These are phyloP conservation scores for Fraxinus quadrangulata DNA, from an alignment of 257 asterid genomes.

Conservation along the genomic window DNA sequence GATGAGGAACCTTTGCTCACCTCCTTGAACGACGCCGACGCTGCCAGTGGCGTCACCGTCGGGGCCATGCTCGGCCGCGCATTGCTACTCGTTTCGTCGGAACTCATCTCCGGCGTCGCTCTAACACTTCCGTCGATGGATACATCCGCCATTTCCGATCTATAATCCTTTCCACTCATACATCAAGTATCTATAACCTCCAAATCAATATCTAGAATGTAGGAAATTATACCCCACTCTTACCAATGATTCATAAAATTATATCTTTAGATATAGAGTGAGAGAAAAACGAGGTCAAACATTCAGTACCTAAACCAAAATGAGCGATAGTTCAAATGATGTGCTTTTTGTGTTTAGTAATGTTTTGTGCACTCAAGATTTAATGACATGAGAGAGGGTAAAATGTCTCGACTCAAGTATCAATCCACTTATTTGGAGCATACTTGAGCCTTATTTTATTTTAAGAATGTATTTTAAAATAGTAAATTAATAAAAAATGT, in stretches of 20 bases:
- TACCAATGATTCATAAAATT: slow-evolving; percentile 16
- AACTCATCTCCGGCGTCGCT: slow-evolving; percentile 48
- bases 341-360: not conserved
- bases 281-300: slow-evolving; percentile 25
- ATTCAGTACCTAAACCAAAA: slow-evolving; percentile 11
- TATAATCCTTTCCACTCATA: slow-evolving; percentile 35
- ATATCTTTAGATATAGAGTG: slow-evolving; percentile 19
- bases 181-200: slow-evolving; percentile 41
- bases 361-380: not conserved
- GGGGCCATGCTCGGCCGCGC: slow-evolving; percentile 34
- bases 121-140: slow-evolving; percentile 68
- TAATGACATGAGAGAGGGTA: too few relatives aligned
- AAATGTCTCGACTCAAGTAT: too few relatives aligned
- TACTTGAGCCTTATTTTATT: too few relatives aligned
- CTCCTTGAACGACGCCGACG: slow-evolving; percentile 83
- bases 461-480: too few relatives aligned
- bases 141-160: slow-evolving; percentile 91
- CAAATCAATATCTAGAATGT: slow-evolving; percentile 27
- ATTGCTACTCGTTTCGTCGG: slow-evolving; percentile 58
- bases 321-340: not conserved
- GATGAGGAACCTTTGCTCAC: slow-evolving; percentile 60
- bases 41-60: slow-evolving; percentile 53
- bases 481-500: too few relatives aligned
- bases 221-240: not conserved
- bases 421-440: too few relatives aligned